These are phyloP conservation scores for Fusarium papillatum DNA, from an alignment of 2,329 filamentous ascomycete genomes.

Conservation along the genomic window DNA sequence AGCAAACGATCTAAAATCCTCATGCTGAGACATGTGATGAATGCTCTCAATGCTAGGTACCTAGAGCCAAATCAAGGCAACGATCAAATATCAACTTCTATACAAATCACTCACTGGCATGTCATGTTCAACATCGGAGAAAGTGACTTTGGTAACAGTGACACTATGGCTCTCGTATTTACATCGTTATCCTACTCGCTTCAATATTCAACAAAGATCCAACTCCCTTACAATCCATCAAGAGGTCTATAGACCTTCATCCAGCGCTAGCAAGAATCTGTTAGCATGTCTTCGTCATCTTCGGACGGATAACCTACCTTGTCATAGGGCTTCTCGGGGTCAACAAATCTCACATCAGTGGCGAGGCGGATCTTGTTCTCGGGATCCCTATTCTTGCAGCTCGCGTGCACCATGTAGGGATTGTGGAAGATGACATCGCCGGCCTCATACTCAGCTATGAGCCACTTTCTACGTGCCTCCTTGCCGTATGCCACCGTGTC, in stretches of 20 bases:
- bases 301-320: too few species aligned
- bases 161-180: neutral
- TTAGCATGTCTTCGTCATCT: too few species aligned
- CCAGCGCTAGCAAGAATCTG: too few species aligned
- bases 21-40: neutral
- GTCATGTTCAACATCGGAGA: neutral
- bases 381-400: conserved; percentile 26
- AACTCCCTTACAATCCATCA: neutral
- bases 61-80: too few species aligned
- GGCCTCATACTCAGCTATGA: conserved; percentile 27
- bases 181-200: neutral
- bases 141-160: neutral
- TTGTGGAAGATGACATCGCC: conserved; percentile 31
- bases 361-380: conserved; percentile 20
- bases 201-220: neutral
- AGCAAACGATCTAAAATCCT: too few species aligned
- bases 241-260: conserved; percentile 5
- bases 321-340: neutral
- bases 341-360: conserved; percentile 13
- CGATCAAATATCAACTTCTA: neutral
- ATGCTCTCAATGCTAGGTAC: too few species aligned
- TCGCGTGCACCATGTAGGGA: conserved; percentile 25
- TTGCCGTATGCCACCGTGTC: conserved; percentile 23
- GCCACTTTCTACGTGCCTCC: conserved; percentile 22
- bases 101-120: neutral